Percentiles rank a stretch among this genome's conserved stretches.
These are phyloP conservation scores for Annona squamosa DNA, from an alignment of 164 flowering plant species.

Conservation along the genomic window DNA sequence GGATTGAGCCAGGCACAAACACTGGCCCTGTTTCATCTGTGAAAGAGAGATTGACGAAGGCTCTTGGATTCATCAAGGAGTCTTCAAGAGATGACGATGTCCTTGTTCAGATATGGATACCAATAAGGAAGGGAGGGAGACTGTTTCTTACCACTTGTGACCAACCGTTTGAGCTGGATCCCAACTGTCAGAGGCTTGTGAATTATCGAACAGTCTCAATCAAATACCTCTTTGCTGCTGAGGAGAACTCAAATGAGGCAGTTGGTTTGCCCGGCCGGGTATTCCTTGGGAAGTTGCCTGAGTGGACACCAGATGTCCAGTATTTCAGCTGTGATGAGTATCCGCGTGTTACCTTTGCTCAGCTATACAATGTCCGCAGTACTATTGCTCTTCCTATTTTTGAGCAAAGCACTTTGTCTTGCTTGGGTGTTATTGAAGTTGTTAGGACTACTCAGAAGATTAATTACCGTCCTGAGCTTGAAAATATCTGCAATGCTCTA, in stretches of 20 bases:
- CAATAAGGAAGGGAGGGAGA: conserved; percentile 44
- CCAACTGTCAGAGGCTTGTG: conserved; percentile 39
- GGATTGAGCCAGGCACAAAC: conserved; percentile 48
- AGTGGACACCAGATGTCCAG: conserved; percentile 90
- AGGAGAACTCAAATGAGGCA: conserved; percentile 38
- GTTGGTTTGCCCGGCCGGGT: conserved; percentile 81
- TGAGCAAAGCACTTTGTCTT: conserved; percentile 56
- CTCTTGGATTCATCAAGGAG: conserved; percentile 40
- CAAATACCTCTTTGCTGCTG: conserved; percentile 58
- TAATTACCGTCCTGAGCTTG: conserved; percentile 58
- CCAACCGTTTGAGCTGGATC: conserved; percentile 49
- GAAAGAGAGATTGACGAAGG: conserved; percentile 48
- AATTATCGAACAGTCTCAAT: conserved; percentile 58
- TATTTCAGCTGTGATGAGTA: conserved; percentile 70
- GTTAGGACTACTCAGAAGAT: conserved; percentile 54
- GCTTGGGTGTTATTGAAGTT: conserved; percentile 87
- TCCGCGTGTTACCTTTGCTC: conserved; percentile 58
- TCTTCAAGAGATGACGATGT: conserved; percentile 40
- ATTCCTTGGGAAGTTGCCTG: conserved; percentile 66
- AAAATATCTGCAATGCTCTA: conserved; percentile 78
- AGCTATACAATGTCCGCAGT: conserved; percentile 55
- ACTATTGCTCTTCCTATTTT: conserved; percentile 83
- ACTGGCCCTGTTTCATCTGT: conserved; percentile 36
- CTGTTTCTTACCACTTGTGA: conserved; percentile 49
- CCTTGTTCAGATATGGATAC: conserved; percentile 85